Base-by-base conservation (phyloP, 768 basidiomycete genomes). In the Rubroboletus satanas region DNA sequence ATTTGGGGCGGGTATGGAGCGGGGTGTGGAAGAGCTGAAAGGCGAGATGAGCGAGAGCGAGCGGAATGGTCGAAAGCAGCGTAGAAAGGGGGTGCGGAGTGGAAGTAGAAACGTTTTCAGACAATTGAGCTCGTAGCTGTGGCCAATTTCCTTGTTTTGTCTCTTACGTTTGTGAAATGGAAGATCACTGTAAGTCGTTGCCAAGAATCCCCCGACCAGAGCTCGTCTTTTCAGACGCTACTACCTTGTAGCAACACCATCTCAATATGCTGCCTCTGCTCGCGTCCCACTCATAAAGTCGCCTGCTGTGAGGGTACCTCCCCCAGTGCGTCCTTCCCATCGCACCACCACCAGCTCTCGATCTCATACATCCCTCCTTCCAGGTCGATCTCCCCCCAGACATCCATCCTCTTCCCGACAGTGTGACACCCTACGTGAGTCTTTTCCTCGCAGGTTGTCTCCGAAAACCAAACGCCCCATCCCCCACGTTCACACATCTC, bases 401-500 rank as follows among this genome's bases (percentile, higher is more conserved):
- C 65, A 93, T 98, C 23, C 95, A 98, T 62, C 96, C 96, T 0
- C 78, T 98, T 0, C 96, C 96, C 5, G 90, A 94, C 26, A 89
- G 88, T 35, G 86, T 98, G 5, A 85, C 84, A 2, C 82, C 90
- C 58, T 98, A 98, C 68, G 96, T 95, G 61, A 63, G 83, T 70
- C 11, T 10, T 33, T 18, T 4, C 14, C 37, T 7, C 23, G 21
- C 17, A 31, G 1, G 2, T 10, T 49, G 26, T 26, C 26, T 39
- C 10, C 49, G 38, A 26, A 5, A 26, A 26, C 26, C 26, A 42
- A 23, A 44, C 41, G 39, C 50, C 5, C 26, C 21, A 21, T 21
- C 1, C 21, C 21, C 21, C 21, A 21, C 21, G 21, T 21, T 26
- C 49, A 29, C 29, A 58, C 45, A 10, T 31, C 49, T 48, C 14